Conservation (phyloP, 129 eudicot species). For the Centrapalus pauciflorus region DNA sequence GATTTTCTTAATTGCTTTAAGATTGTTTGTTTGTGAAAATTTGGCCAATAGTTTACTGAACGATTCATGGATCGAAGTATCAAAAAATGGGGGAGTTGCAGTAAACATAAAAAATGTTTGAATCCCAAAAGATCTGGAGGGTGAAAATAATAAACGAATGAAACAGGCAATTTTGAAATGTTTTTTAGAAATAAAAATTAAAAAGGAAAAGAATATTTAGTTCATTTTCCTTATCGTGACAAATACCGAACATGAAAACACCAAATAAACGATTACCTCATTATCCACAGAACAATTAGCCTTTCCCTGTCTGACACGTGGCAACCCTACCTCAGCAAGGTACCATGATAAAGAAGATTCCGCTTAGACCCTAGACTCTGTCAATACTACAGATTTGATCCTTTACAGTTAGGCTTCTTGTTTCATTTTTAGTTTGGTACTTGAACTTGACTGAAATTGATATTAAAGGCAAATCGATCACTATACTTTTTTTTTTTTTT, state of each 20-base stretch:
- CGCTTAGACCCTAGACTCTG: not conserved
- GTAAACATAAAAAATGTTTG: not conserved
- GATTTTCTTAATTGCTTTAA: conserved; percentile 32
- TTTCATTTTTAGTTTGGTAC: not conserved
- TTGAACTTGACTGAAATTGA: too few species aligned
- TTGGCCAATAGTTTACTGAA: conserved; percentile 8
- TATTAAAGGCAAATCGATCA: too few species aligned
- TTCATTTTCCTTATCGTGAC: not conserved
- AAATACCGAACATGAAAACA: conserved; percentile 8
- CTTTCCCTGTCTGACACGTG: not conserved
- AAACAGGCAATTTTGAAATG: too few species aligned
- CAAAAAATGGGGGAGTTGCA: conserved; percentile 2
- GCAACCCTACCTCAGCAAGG: not conserved
- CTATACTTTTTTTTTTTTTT: too few species aligned
- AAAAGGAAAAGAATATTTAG: not conserved
- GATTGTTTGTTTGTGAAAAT: conserved; percentile 40
- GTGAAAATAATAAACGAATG: too few species aligned
- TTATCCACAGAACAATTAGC: not conserved
- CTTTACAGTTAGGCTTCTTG: not conserved
- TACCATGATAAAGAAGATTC: not conserved
- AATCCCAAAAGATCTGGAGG: not conserved
- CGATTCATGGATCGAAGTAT: conserved; percentile 25
- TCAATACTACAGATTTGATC: not conserved
- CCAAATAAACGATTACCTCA: conserved; percentile 1
- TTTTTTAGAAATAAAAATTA: not conserved